Evolutionary conservation across 2,329 filamentous ascomycete species (phyloP).

Genomic region (Xylariales sp.): DNA sequence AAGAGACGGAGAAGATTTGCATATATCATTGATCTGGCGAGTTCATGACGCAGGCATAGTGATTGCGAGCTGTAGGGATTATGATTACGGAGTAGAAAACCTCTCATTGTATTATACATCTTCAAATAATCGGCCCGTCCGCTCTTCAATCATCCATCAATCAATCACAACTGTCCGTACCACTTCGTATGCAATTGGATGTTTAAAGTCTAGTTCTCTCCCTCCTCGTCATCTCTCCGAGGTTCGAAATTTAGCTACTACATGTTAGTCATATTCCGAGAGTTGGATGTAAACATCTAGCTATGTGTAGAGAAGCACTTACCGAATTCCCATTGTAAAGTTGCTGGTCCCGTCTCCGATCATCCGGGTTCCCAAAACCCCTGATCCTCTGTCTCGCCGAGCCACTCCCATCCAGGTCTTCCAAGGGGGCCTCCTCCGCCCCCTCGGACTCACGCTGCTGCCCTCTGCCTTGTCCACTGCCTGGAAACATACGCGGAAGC

Average conservation of each 20-base stretch:
- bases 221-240: conserved; percentile 53
- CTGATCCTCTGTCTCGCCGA: conserved; percentile 26
- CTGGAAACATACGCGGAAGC: conserved; percentile 17
- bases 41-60: too few relatives aligned
- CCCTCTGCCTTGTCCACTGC: conserved; percentile 13
- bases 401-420: conserved; percentile 24
- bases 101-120: too few relatives aligned
- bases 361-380: conserved; percentile 49
- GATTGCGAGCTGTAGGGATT: too few relatives aligned
- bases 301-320: conserved; percentile 33
- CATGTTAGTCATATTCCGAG: conserved; percentile 22
- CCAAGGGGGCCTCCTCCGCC: conserved; percentile 21
- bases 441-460: not conserved
- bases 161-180: too few relatives aligned
- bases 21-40: too few relatives aligned
- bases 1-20: too few relatives aligned
- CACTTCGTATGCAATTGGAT: too few relatives aligned
- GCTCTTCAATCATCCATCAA: too few relatives aligned
- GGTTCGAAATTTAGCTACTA: conserved; percentile 64
- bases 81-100: too few relatives aligned
- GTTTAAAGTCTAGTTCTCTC: too few relatives aligned
- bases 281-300: not conserved
- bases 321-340: conserved; percentile 92
- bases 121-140: too few relatives aligned
- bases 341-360: conserved; percentile 57